Conservation (phyloP, 768 basidiomycete species). For the Lactarius vividus region DNA sequence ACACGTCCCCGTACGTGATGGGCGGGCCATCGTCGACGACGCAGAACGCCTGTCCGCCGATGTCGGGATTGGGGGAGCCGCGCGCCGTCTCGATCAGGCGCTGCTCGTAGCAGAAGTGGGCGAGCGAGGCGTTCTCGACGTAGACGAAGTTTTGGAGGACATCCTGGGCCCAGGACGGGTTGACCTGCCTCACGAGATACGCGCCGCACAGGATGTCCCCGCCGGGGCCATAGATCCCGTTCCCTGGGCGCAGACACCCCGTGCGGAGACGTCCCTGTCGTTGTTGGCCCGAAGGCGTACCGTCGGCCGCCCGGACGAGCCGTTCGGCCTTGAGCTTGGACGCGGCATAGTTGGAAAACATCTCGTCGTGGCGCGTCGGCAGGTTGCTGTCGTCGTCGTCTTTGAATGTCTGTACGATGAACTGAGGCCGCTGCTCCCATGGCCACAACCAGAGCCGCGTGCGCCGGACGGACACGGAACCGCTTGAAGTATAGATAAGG, state of each 20-base stretch:
- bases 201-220: conserved; percentile 68
- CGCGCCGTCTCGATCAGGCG: conserved; percentile 56
- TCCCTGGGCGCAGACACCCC: conserved; percentile 75
- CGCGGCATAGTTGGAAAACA: conserved; percentile 77
- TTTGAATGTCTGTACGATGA: conserved; percentile 60
- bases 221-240: conserved; percentile 71
- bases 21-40: conserved; percentile 66
- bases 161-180: conserved; percentile 59
- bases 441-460: conserved; percentile 70
- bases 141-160: conserved; percentile 65
- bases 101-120: conserved; percentile 71
- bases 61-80: conserved; percentile 50
- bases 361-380: conserved; percentile 55
- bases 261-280: conserved; percentile 45
- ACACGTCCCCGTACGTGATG: conserved; percentile 60
- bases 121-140: conserved; percentile 72
- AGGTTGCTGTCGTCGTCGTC: conserved; percentile 58
- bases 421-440: conserved; percentile 60
- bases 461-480: conserved; percentile 56
- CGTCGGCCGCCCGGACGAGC: conserved; percentile 43
- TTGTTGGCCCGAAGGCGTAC: conserved; percentile 32
- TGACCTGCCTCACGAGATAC: conserved; percentile 56
- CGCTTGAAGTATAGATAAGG: conserved; percentile 73
- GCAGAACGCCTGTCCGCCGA: conserved; percentile 70
- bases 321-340: conserved; percentile 61